These are phyloP conservation scores for Nakaseomyces delphensis DNA, from an alignment of 1,139 yeast species.

Conservation along the genomic window DNA sequence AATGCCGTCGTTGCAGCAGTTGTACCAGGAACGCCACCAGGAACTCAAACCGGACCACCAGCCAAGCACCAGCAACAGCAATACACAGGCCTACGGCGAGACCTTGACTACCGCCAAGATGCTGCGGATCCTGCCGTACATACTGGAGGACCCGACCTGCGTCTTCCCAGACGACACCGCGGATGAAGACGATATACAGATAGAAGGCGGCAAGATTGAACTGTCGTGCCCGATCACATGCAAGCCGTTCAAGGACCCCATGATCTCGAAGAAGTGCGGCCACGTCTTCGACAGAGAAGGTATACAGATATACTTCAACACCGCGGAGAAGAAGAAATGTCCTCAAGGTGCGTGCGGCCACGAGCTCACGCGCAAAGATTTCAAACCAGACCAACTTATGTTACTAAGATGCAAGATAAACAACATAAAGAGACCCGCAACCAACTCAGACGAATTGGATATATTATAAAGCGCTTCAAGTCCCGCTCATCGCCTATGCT, in stretches of 20 bases:
- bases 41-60: slow-evolving; percentile 6
- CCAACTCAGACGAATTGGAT: neutral
- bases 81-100: neutral
- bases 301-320: slow-evolving; percentile 28
- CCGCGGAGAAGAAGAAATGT: slow-evolving; percentile 18
- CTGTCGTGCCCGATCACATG: slow-evolving; percentile 58
- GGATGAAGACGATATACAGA: slow-evolving; percentile 51
- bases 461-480: neutral
- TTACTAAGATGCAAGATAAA: slow-evolving; percentile 20
- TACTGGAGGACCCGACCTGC: slow-evolving; percentile 25
- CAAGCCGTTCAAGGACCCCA: slow-evolving; percentile 44
- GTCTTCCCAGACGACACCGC: slow-evolving; percentile 17
- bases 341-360: slow-evolving; percentile 30
- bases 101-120: slow-evolving; percentile 10
- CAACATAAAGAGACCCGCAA: neutral
- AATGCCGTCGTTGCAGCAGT: slow-evolving; percentile 11
- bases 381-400: slow-evolving; percentile 27
- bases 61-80: neutral
- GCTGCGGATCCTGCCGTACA: slow-evolving; percentile 20
- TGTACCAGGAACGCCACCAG: slow-evolving; percentile 8
- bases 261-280: slow-evolving; percentile 44
- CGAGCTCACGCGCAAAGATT: slow-evolving; percentile 18
- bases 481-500: neutral
- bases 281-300: slow-evolving; percentile 53
- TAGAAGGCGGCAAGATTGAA: slow-evolving; percentile 60